Conservation (phyloP, 331 rosid species). For the Malus hybrid region DNA sequence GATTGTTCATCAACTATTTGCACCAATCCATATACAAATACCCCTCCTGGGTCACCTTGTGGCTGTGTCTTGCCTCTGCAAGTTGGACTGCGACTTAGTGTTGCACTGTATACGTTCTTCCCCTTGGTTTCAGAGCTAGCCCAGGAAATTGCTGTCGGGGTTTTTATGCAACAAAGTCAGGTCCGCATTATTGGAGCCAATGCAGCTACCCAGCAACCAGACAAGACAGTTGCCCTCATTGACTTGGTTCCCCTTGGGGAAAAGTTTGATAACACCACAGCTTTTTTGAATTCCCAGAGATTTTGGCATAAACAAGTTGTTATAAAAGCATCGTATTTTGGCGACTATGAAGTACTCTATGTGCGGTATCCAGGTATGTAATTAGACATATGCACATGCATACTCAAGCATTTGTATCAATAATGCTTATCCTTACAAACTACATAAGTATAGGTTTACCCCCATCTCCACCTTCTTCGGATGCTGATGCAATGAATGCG, state of each 20-base stretch:
- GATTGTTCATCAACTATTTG: slow-evolving; percentile 71
- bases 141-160: slow-evolving; percentile 58
- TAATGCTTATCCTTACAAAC: slow-evolving; percentile 13
- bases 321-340: slow-evolving; percentile 62
- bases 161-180: slow-evolving; percentile 81
- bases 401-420: not conserved
- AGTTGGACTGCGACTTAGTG: slow-evolving; percentile 69
- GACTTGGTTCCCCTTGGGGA: slow-evolving; percentile 83
- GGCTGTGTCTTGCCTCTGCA: slow-evolving; percentile 84
- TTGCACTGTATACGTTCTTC: slow-evolving; percentile 80
- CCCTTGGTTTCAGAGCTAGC: slow-evolving; percentile 91
- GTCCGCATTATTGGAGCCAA: slow-evolving; percentile 90
- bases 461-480: slow-evolving; percentile 74
- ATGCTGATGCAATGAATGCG: slow-evolving; percentile 34
- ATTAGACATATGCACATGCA: not conserved
- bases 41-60: slow-evolving; percentile 87
- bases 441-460: slow-evolving; percentile 60
- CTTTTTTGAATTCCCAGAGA: slow-evolving; percentile 57
- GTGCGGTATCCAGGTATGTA: slow-evolving; percentile 79
- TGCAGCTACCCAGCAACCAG: slow-evolving; percentile 65
- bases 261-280: slow-evolving; percentile 69
- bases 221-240: slow-evolving; percentile 69
- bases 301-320: slow-evolving; percentile 73
- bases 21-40: slow-evolving; percentile 65
- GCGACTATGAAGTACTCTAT: slow-evolving; percentile 77